These are phyloP conservation scores for Venturiaceae sp. DNA, from an alignment of 2,329 filamentous ascomycete species.

Conservation along the genomic window DNA sequence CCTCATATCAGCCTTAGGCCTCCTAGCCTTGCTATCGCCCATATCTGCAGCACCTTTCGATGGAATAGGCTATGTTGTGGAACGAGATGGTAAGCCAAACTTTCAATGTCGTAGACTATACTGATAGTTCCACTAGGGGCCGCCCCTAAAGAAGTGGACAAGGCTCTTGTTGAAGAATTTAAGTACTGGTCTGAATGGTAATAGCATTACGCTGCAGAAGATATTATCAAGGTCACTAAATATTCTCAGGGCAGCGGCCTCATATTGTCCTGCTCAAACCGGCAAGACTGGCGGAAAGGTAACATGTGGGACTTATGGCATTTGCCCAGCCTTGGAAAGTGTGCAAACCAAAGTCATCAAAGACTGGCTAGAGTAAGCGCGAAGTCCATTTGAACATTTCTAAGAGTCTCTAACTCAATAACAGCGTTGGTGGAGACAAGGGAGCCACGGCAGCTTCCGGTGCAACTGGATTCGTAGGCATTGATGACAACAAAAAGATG, in stretches of 20 bases:
- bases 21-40: not conserved
- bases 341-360: not conserved
- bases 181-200: not conserved
- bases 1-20: not conserved
- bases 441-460: too few relatives aligned
- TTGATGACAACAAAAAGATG: too few relatives aligned
- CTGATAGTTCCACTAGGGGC: not conserved
- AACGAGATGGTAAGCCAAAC: not conserved
- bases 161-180: not conserved
- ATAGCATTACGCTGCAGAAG: not conserved
- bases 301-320: not conserved
- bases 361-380: constrained; percentile 22
- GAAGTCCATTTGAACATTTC: constrained; percentile 46
- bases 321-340: not conserved
- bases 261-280: constrained; percentile 1
- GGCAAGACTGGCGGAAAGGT: not conserved
- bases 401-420: constrained; percentile 50
- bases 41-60: not conserved
- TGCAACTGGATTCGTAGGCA: too few relatives aligned
- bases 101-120: not conserved
- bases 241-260: not conserved
- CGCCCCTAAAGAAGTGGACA: not conserved
- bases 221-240: not conserved
- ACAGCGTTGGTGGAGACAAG: too few relatives aligned
- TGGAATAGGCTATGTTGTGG: not conserved